Evolutionary conservation across 208 protist species (phyloP).

Genomic region (Leishmania gerbilli): DNA sequence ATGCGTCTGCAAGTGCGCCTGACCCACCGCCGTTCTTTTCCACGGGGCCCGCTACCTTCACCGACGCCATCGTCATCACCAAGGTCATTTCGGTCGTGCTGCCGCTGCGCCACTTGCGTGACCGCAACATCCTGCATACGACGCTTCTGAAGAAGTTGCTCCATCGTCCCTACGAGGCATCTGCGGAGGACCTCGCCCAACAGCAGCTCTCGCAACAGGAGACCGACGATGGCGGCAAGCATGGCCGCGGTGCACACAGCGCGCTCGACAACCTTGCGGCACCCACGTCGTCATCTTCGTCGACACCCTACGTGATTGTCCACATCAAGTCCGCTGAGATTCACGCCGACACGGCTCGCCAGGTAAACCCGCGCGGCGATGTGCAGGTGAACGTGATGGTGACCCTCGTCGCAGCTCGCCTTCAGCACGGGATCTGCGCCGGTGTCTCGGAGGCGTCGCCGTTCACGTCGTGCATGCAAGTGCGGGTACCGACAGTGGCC

Average conservation of each 20-base stretch:
- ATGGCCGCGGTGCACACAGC: not conserved
- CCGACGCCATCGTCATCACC: conserved; percentile 25
- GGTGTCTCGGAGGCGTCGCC: conserved; percentile 45
- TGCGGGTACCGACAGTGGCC: conserved; percentile 31
- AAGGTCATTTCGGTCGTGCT: conserved; percentile 45
- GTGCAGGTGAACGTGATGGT: conserved; percentile 51
- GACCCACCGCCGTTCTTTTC: conserved; percentile 46
- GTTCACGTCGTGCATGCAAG: conserved; percentile 48
- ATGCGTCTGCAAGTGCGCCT: not conserved
- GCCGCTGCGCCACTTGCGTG: conserved; percentile 47
- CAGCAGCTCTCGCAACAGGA: conserved; percentile 5
- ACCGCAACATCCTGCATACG: conserved; percentile 38
- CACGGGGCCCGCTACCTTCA: conserved; percentile 39
- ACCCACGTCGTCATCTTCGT: not conserved
- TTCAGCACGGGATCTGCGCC: conserved; percentile 52
- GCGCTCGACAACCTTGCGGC: not conserved
- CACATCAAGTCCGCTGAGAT: conserved; percentile 47
- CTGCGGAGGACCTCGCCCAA: conserved; percentile 26
- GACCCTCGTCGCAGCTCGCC: conserved; percentile 30
- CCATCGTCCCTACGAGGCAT: conserved; percentile 38
- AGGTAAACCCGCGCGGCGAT: conserved; percentile 45
- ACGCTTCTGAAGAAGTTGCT: conserved; percentile 51
- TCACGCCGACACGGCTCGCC: conserved; percentile 45
- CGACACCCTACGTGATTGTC: conserved; percentile 22
- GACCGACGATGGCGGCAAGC: not conserved